Evolutionary conservation across 225 moss, liverwort and hornwort species (phyloP), one percentile per base, ranked within the genome.

Genomic region (Rhytidiadelphus loreus): DNA sequence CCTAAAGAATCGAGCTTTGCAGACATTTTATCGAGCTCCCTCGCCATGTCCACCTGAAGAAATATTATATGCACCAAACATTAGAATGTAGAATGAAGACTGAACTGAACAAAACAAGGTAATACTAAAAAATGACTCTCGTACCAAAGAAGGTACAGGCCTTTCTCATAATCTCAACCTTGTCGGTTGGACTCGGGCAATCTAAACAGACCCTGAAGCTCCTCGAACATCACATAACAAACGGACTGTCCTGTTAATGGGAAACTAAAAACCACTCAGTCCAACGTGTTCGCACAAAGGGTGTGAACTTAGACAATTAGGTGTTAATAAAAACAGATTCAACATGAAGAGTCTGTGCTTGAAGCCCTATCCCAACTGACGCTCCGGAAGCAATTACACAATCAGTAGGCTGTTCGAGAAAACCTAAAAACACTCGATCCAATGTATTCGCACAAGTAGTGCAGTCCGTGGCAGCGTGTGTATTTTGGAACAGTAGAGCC

Each of bases 1-100:
- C 93, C 90, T 58, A 98, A 90, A 20, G 96, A 94, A n/a, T 95
- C 92, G 71, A 98, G 92, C 94, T 95, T 98, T 29, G 93, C 92
- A 55, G 96, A 95, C 90, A 98, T 88, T 76, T 89, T 87, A 66
- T 98, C 98, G 25, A 98, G 91, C 85, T 94, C 93, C 87, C 94
- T 94, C 71, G 96, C 94, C 87, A 97, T 77, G 81, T 95, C 95
- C 81, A 91, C 90, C 96, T 97, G 90, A 61, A 71, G 37, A 83
- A 59, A 81, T 32, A 39, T 12, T 32, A 39, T 12, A 25, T 19
- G 33, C 88, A 66, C 20, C 46, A 56, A 33, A 35, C 28, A 43
- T 74, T 61, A 24, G 35, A 71, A 85, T 22, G 17, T 35, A n/a
- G n/a, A n/a, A n/a, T n/a, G n/a, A n/a, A n/a, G 56, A 71, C 1